Evolutionary conservation across 352 stramenopile genomes (phyloP), one percentile per base, ranked within the genome.

Genomic region (Phytophthora cactorum): DNA sequence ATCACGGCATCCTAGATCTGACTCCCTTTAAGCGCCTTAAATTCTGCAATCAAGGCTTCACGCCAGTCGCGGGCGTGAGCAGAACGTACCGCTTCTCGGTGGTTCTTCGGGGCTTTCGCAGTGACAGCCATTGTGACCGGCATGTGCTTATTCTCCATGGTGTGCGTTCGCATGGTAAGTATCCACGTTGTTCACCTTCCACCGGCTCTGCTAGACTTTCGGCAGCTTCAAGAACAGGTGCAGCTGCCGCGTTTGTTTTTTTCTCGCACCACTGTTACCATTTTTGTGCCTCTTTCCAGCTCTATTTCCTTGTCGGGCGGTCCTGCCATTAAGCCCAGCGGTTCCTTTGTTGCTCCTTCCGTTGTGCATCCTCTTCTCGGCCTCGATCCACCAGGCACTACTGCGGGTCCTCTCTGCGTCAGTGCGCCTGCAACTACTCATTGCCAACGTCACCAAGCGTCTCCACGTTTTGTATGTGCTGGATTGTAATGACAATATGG

Each of bases 391-490:
- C 45, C 9, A 17, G 12, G 45, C 8, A 7, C 22, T 5, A 32
- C 17, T 32, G 6, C 17, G 45, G 45, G 7, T 50, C 45, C 8
- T 51, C 45, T 12, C 8, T 3, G 3, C n/a, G 17, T 14, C 31
- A 10, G 4, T 14, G 5, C 27, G 17, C 27, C 22, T 51, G 45
- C 22, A 51, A 14, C 45, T 51, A n/a, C 22, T 31, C 7, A 10
- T 32, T 51, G 1, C 22, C 17, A 1, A 2, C 5, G 2, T 12
- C 43, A 34, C 4, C n/a, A 15, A 41, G 53, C 4, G 6, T 60
- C 17, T 52, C 28, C 8, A 52, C 53, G 31, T 60, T 52, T 27
- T 31, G 4, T 6, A 62, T 27, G 41, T 52, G 41, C 6, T 62
- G 28, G 6, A 41, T 62, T 5, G n/a, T 32, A 14, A 61, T 32